Conservation (phyloP, 2,329 filamentous ascomycete species). For the Keithomyces neogunnii region DNA sequence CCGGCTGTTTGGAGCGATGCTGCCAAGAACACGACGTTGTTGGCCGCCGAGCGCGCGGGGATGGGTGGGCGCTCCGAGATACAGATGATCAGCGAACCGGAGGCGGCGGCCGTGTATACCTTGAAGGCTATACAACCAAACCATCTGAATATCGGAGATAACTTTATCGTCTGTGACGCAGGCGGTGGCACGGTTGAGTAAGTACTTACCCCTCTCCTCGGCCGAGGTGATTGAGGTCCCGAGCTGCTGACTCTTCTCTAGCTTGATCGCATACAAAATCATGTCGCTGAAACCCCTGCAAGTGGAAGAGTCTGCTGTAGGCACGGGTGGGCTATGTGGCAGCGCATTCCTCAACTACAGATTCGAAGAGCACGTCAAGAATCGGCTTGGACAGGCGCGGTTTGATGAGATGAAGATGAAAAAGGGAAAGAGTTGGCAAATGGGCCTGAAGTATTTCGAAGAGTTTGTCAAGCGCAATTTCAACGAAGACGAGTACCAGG, state of each 20-base stretch:
- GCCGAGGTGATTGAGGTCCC: neutral
- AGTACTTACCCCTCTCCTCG: constrained; percentile 16
- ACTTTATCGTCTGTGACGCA: constrained; percentile 55
- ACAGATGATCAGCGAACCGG: constrained; percentile 73
- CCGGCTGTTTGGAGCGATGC: constrained; percentile 80
- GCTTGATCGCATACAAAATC: constrained; percentile 73
- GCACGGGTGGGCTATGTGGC: constrained; percentile 69
- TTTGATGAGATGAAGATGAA: constrained; percentile 71
- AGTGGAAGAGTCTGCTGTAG: constrained; percentile 72
- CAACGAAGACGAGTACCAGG: constrained; percentile 66
- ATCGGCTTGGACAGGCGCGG: constrained; percentile 54
- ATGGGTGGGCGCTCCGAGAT: constrained; percentile 65
- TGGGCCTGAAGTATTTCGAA: constrained; percentile 72
- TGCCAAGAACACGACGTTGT: constrained; percentile 74
- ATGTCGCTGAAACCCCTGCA: constrained; percentile 62
- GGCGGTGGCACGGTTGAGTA: constrained; percentile 61
- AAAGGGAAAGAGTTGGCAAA: constrained; percentile 73
- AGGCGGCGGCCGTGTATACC: constrained; percentile 73
- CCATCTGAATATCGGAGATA: constrained; percentile 59
- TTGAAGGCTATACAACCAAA: constrained; percentile 73
- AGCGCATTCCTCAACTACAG: constrained; percentile 74
- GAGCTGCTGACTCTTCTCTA: constrained; percentile 13
- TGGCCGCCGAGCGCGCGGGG: constrained; percentile 69
- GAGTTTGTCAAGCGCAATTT: constrained; percentile 82
- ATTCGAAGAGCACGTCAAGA: constrained; percentile 69